Percentiles rank a stretch among this genome's conserved stretches.
phyloP scores from a whole-genome alignment of 805 yeast species.

The Candida tibetensis region DNA sequence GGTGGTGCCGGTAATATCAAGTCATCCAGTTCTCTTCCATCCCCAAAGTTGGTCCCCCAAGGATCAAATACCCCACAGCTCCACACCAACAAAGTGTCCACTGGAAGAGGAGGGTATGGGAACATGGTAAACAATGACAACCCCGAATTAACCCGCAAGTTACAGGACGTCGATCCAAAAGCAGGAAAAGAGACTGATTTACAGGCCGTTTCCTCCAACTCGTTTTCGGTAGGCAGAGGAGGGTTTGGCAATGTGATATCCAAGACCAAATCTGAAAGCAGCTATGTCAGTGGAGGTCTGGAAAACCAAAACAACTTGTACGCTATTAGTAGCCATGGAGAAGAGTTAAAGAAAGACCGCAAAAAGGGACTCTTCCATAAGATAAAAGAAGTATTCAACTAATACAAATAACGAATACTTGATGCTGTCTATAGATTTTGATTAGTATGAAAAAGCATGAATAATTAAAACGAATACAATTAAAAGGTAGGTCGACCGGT shows the following conservation, averaged over 20 bases:
- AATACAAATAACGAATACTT: too few relatives aligned
- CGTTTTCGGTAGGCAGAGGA: slow-evolving; percentile 59
- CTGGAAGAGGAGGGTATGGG: slow-evolving; percentile 81
- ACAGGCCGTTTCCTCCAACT: slow-evolving; percentile 43
- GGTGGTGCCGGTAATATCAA: slow-evolving; percentile 77
- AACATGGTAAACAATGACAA: slow-evolving; percentile 66
- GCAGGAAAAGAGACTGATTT: slow-evolving; percentile 29
- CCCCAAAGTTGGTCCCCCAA: slow-evolving; percentile 55
- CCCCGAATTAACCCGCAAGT: slow-evolving; percentile 54
- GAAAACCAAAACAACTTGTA: slow-evolving; percentile 21
- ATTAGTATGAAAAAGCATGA: too few relatives aligned
- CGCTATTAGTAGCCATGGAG: slow-evolving; percentile 36
- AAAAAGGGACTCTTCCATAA: slow-evolving; percentile 41
- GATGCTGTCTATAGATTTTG: too few relatives aligned
- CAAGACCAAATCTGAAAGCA: slow-evolving; percentile 24
- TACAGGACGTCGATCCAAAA: slow-evolving; percentile 61
- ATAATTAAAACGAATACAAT: too few relatives aligned
- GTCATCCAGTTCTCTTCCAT: slow-evolving; percentile 40
- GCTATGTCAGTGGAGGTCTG: slow-evolving; percentile 17
- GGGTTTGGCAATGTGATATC: slow-evolving; percentile 61
- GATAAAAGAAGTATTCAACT: slow-evolving; percentile 42
- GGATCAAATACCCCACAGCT: slow-evolving; percentile 63
- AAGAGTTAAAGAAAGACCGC: slow-evolving; percentile 17
- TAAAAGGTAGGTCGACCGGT: too few relatives aligned
- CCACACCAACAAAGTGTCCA: slow-evolving; percentile 54